Conservation (phyloP, 225 moss, liverwort and hornwort genomes). For the Physcomitrium patens region DNA sequence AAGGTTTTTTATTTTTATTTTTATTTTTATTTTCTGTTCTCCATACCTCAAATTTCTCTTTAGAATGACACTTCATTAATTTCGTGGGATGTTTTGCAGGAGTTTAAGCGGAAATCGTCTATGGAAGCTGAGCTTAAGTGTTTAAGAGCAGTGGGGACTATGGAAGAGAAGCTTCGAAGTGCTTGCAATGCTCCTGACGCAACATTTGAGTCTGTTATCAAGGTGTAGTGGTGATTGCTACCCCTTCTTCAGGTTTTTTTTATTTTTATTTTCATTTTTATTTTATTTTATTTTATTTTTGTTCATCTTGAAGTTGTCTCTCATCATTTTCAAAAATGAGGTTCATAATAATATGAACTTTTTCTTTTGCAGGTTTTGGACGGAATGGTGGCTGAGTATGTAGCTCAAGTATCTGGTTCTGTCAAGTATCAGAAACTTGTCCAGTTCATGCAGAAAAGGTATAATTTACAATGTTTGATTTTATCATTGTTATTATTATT, state of each 20-base stretch:
- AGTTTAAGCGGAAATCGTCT: slow-evolving; percentile 70
- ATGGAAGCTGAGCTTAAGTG: slow-evolving; percentile 83
- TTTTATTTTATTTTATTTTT: too few relatives aligned
- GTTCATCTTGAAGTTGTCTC: not conserved
- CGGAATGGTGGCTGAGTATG: slow-evolving; percentile 65
- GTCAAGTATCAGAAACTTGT: slow-evolving; percentile 83
- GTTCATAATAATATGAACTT: not conserved
- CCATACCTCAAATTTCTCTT: not conserved
- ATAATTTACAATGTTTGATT: not conserved
- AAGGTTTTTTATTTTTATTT: not conserved
- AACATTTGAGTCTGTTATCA: slow-evolving; percentile 65
- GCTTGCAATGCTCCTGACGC: slow-evolving; percentile 71
- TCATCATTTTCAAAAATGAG: not conserved
- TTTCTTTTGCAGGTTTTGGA: slow-evolving; percentile 50
- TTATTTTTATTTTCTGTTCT: not conserved
- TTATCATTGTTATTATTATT: too few relatives aligned
- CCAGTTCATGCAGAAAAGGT: slow-evolving; percentile 71
- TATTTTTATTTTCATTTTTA: not conserved
- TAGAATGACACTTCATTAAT: not conserved
- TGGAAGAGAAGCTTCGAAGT: slow-evolving; percentile 75
- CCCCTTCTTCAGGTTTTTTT: not conserved
- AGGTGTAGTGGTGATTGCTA: slow-evolving; percentile 37
- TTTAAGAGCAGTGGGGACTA: slow-evolving; percentile 67
- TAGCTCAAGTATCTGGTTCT: slow-evolving; percentile 55
- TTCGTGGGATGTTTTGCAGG: slow-evolving; percentile 33